These are phyloP conservation scores for Favolaschia claudopus DNA, from an alignment of 768 basidiomycete genomes.

Conservation along the genomic window DNA sequence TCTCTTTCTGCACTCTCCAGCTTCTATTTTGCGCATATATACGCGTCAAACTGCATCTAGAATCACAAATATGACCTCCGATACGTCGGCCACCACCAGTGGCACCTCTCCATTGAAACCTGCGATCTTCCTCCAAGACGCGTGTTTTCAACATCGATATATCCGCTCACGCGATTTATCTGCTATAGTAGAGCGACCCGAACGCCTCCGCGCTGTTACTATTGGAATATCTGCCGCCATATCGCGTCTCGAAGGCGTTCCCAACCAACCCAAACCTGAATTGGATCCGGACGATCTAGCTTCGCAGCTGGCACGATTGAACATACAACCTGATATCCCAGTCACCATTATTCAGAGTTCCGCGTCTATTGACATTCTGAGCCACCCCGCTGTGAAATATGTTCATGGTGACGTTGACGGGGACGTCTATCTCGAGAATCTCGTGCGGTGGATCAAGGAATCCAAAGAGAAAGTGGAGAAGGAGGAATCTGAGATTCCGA, in stretches of 20 bases:
- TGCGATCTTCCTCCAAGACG: constrained; percentile 68
- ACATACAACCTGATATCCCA: constrained; percentile 40
- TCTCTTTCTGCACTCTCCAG: too few relatives aligned
- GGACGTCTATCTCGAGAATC: constrained; percentile 70
- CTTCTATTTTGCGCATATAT: too few relatives aligned
- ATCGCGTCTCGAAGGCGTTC: constrained; percentile 66
- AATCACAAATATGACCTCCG: background rate
- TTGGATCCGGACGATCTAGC: constrained; percentile 50
- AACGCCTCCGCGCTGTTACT: constrained; percentile 85
- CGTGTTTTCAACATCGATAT: constrained; percentile 76
- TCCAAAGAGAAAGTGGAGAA: constrained; percentile 67
- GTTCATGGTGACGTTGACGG: constrained; percentile 75
- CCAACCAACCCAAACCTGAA: background rate
- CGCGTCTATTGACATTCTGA: constrained; percentile 61
- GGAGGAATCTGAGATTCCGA: constrained; percentile 80
- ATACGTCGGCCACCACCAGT: background rate
- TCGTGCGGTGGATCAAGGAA: constrained; percentile 64
- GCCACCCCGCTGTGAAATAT: constrained; percentile 73
- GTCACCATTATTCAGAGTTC: constrained; percentile 61
- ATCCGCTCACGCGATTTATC: constrained; percentile 81
- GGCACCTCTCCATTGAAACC: background rate
- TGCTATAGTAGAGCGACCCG: constrained; percentile 86
- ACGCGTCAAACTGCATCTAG: too few relatives aligned
- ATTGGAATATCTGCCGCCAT: constrained; percentile 83
- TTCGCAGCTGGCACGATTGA: constrained; percentile 53